Evolutionary conservation across 768 basidiomycete species (phyloP), one percentile per base, ranked within the genome.

Genomic region (Russula griseocarnosa): DNA sequence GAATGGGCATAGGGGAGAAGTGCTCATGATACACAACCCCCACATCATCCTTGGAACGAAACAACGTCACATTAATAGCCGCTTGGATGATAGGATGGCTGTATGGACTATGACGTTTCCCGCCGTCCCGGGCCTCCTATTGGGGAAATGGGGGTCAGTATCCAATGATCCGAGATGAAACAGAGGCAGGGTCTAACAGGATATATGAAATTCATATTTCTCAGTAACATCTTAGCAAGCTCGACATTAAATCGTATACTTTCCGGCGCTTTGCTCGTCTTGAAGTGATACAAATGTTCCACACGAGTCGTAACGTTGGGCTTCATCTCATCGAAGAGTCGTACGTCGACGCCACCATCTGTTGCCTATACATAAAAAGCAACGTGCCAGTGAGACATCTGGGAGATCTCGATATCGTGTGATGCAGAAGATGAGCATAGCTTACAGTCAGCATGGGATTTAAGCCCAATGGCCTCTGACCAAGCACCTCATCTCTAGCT

Each of bases 151-250:
- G 3, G 3, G 7, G n/a, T 52, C 36, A 56, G 49, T 20, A 24
- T 40, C 26, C 11, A 5, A 3, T 24, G 22, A 11, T 5, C 4
- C 18, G 24, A 49, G 2, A 20, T 18, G 5, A 18, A 0, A 36
- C 24, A 18, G 32, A 1, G 36, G 20, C 8, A 24, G 30, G 1
- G 50, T 44, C 56, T 20, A 22, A 63, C 62, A 40, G 55, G 55
- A 42, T 63, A 59, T 1, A 59, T 50, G 53, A 63, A 63, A 22
- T 42, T 63, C 42, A 63, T 46, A 22, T 59, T 34, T 46, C n/a
- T 63, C 32, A 63, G 42, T 8, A 63, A 11, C 5, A 14, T 58
- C 53, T 54, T 38, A 59, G 62, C 51, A 10, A 2, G 51, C 34
- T 44, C 14, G 6, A 34, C 32, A 24, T 63, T 63, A 18, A 16